Evolutionary conservation across 2,329 filamentous ascomycete species (phyloP).

Genomic region (Tricladium varicosporioides): DNA sequence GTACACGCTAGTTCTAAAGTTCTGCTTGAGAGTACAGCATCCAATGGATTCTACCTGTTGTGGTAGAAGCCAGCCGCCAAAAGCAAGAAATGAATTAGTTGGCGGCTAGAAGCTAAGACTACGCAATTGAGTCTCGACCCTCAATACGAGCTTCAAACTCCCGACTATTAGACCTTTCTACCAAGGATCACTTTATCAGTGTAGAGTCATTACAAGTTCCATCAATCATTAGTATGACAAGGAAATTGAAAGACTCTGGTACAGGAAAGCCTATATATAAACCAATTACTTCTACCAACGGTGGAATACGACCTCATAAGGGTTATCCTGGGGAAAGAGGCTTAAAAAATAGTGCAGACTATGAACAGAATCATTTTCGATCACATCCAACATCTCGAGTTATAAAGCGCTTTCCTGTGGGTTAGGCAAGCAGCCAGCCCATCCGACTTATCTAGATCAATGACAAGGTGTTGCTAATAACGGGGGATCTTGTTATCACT

Average conservation of each 20-base stretch:
- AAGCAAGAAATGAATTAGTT: too few species aligned
- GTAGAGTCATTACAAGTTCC: too few species aligned
- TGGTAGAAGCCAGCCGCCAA: too few species aligned
- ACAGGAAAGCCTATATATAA: neutral
- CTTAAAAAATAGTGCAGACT: neutral
- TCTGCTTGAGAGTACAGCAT: too few species aligned
- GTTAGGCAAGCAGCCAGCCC: neutral
- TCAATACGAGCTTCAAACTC: too few species aligned
- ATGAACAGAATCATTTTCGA: neutral
- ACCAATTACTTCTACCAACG: neutral
- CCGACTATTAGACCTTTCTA: too few species aligned
- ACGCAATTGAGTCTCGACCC: too few species aligned
- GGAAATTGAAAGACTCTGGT: neutral
- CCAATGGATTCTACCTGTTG: too few species aligned
- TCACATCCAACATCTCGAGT: neutral
- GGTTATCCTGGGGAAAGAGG: neutral
- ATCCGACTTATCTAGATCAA: neutral
- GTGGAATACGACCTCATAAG: neutral
- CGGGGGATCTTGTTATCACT: neutral
- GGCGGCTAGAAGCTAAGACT: too few species aligned
- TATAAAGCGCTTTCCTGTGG: neutral
- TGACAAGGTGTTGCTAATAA: neutral
- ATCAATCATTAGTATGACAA: neutral
- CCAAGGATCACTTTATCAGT: too few species aligned
- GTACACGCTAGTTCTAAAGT: too few species aligned